Percentiles rank a stretch among this genome's conserved stretches.
Evolutionary conservation across 169 alveolate genomes (phyloP).

Genomic region (Plasmodium reichenowi): DNA sequence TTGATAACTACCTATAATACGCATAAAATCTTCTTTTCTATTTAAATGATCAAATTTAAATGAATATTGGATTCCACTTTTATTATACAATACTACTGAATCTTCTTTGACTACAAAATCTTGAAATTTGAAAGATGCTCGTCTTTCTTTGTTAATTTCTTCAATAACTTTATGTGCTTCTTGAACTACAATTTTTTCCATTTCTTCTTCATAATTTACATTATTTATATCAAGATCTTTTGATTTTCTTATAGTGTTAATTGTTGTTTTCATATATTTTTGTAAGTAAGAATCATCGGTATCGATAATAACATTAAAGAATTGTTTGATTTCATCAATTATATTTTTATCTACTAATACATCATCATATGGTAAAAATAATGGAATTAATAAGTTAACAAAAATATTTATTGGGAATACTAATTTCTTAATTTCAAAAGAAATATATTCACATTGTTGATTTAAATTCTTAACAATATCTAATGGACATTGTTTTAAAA

Average conservation of each 20-base stretch:
- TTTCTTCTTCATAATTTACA: constrained; percentile 46
- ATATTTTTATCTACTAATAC: constrained; percentile 33
- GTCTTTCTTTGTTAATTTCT: constrained; percentile 59
- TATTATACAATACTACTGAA: constrained; percentile 25
- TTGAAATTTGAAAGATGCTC: constrained; percentile 22
- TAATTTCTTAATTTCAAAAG: constrained; percentile 43
- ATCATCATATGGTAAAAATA: constrained; percentile 36
- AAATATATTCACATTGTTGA: background rate
- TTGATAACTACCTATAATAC: background rate
- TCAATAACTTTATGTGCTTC: constrained; percentile 49
- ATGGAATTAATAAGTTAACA: constrained; percentile 64
- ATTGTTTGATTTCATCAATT: constrained; percentile 9
- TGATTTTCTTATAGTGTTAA: constrained; percentile 23
- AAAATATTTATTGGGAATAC: constrained; percentile 57
- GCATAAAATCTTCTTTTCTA: constrained; percentile 22
- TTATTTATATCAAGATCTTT: constrained; percentile 3
- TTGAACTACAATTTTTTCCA: constrained; percentile 21
- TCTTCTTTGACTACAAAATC: constrained; percentile 24
- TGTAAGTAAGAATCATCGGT: constrained; percentile 25
- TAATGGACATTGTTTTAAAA: constrained; percentile 49
- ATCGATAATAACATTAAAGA: constrained; percentile 56
- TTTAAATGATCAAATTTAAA: constrained; percentile 32
- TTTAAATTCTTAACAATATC: constrained; percentile 28
- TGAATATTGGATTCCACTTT: constrained; percentile 26
- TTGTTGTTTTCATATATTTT: constrained; percentile 19